Conservation (phyloP, 2,329 filamentous ascomycete species). For the Venturia effusa region DNA sequence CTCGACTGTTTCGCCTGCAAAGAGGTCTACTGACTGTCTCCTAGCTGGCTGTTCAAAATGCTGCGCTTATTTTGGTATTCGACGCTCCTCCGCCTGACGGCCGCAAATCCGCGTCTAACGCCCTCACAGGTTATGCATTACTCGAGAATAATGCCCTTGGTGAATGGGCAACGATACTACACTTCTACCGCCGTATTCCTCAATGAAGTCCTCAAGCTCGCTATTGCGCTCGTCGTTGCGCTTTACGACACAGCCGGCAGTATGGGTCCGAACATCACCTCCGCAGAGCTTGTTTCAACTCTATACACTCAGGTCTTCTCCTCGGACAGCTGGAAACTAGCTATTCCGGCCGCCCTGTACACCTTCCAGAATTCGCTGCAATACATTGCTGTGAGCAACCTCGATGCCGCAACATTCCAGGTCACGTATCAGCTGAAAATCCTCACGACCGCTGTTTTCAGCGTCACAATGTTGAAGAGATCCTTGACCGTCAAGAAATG, state of each 20-base stretch:
- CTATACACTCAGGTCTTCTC: constrained; percentile 75
- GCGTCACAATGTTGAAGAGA: constrained; percentile 63
- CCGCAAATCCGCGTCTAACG: constrained; percentile 11
- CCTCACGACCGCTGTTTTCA: constrained; percentile 79
- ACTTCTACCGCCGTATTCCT: constrained; percentile 90
- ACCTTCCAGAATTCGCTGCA: constrained; percentile 90
- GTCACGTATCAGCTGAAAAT: constrained; percentile 93
- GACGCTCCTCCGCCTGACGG: not conserved
- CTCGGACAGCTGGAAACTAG: constrained; percentile 88
- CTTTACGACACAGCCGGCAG: constrained; percentile 77
- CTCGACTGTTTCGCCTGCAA: not conserved
- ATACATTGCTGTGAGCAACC: constrained; percentile 81
- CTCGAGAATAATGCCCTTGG: constrained; percentile 81
- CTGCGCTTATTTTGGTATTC: constrained; percentile 60
- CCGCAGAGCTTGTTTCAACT: constrained; percentile 68
- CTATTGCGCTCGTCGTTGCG: constrained; percentile 74
- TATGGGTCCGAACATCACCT: constrained; percentile 66
- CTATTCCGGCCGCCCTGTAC: constrained; percentile 78
- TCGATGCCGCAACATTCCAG: constrained; percentile 89
- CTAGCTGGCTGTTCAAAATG: constrained; percentile 72
- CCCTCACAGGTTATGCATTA: constrained; percentile 75
- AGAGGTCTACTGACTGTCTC: constrained; percentile 17
- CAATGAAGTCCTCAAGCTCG: constrained; percentile 84
- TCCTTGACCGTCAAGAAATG: constrained; percentile 64
- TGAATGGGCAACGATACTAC: constrained; percentile 77